Base-by-base conservation (phyloP, 306 rosid species). In the Dicorynia guianensis region DNA sequence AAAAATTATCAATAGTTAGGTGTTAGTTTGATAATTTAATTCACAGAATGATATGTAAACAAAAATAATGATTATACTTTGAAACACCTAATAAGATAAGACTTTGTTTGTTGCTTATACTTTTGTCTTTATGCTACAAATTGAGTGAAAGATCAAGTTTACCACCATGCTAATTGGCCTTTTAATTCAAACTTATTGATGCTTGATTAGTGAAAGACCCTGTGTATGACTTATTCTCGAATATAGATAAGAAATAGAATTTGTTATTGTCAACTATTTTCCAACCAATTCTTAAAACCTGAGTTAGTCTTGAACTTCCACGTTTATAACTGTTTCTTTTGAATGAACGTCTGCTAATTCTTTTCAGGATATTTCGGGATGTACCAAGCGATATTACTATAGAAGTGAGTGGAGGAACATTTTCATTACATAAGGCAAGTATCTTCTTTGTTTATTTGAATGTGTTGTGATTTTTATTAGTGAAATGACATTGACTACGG, bases 381-480 rank as follows among this genome's bases (percentile, higher is more conserved):
- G 97, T 96, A 78, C 98, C 97, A 11, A 93, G 99, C 67, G 99
- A 96, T 78, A 90, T 96, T 72, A 93, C 88, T 48, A 86, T 96
- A 39, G 94, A 93, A 82, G 98, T 96, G 63, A 81, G 65, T 79
- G 96, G 97, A 82, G 88, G 82, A 58, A 72, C 85, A 50, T 96
- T 96, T 74, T 89, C 93, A 59, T 76, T 93, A 50, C 99, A 96
- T 76, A 96, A 96, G 97, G 99, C 67, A 74, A 84, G 75, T 68
- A 67, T 66, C 46, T 17, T 1, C 57, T 17, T 60, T 38, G 8
- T 68, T 58, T 69, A 18, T 61, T 48, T 68, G 25, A 53, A 63
- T 82, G 20, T 64, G 9, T 61, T 48, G 42, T 64, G 40, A 9
- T 80, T 36, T 43, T 70, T 38, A 63, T 38, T 17, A 43, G 33